Conservation (phyloP, 306 rosid species). For the Adenanthera pavonina region DNA sequence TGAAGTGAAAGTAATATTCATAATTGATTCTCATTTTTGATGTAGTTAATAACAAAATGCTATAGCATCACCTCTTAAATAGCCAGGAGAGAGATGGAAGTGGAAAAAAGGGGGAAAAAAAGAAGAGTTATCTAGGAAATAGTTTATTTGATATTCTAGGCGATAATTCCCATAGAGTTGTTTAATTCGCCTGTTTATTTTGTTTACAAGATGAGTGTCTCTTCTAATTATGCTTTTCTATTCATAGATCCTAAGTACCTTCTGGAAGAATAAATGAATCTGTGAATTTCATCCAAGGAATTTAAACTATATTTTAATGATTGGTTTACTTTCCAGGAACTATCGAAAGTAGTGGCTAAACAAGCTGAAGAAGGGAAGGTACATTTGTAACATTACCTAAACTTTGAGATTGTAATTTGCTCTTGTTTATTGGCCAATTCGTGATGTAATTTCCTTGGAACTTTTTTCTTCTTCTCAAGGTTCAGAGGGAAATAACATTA, state of each 20-base stretch:
- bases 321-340: conserved; percentile 60
- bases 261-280: conserved; percentile 24
- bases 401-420: conserved; percentile 36
- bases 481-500: conserved; percentile 1
- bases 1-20: conserved; percentile 22
- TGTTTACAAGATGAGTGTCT: neutral
- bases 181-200: conserved; percentile 27
- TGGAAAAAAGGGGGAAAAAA: neutral
- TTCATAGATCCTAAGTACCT: conserved; percentile 2
- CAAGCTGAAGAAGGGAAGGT: conserved; percentile 99
- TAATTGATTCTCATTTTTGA: conserved; percentile 27
- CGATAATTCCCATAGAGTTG: conserved; percentile 7
- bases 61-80: conserved; percentile 20
- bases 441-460: conserved; percentile 8
- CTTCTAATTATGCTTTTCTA: conserved; percentile 15
- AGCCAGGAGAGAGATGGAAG: neutral
- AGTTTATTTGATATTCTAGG: neutral
- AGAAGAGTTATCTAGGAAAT: conserved; percentile 2
- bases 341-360: conserved; percentile 83
- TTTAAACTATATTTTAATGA: conserved; percentile 5
- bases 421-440: conserved; percentile 39
- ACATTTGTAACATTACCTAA: conserved; percentile 29
- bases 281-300: conserved; percentile 28
- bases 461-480: conserved; percentile 2
- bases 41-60: conserved; percentile 19